Evolutionary conservation across 1,284 basidiomycete species (phyloP).

Genomic region (Papiliotrema laurentii): DNA sequence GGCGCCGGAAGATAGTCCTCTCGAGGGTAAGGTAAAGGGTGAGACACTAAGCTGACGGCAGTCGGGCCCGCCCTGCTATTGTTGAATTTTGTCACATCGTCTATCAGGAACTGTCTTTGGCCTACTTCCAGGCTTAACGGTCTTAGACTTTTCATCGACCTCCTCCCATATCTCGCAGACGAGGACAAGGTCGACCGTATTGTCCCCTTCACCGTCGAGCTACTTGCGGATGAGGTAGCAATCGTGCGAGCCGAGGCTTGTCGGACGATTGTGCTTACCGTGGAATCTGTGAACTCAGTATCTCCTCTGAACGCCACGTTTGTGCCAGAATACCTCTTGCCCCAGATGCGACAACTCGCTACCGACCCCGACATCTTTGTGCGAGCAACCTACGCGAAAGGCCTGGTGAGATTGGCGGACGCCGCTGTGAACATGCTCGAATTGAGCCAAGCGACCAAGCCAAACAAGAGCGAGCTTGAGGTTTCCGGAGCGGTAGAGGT

Average conservation of each 20-base stretch:
- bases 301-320: slow-evolving; percentile 80
- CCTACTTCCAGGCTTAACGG: slow-evolving; percentile 83
- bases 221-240: slow-evolving; percentile 78
- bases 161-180: slow-evolving; percentile 79
- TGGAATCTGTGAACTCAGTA: slow-evolving; percentile 79
- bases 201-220: slow-evolving; percentile 83
- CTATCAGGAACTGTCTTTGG: slow-evolving; percentile 80
- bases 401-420: slow-evolving; percentile 76
- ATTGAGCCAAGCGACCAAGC: slow-evolving; percentile 81
- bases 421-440: slow-evolving; percentile 69
- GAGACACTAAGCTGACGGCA: slow-evolving; percentile 24
- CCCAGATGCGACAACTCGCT: slow-evolving; percentile 76
- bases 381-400: slow-evolving; percentile 80
- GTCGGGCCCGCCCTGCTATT: slow-evolving; percentile 77
- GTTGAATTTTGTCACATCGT: slow-evolving; percentile 79
- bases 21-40: neutral
- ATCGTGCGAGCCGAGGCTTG: slow-evolving; percentile 74
- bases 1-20: neutral
- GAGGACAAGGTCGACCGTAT: slow-evolving; percentile 94
- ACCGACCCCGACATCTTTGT: slow-evolving; percentile 84
- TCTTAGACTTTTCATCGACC: slow-evolving; percentile 79
- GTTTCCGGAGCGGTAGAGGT: slow-evolving; percentile 14
- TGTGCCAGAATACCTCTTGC: slow-evolving; percentile 92
- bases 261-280: slow-evolving; percentile 76
- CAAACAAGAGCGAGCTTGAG: slow-evolving; percentile 63